These are phyloP conservation scores for Rhodomyrtus tomentosa DNA, from an alignment of 345 rosid species.

Conservation along the genomic window DNA sequence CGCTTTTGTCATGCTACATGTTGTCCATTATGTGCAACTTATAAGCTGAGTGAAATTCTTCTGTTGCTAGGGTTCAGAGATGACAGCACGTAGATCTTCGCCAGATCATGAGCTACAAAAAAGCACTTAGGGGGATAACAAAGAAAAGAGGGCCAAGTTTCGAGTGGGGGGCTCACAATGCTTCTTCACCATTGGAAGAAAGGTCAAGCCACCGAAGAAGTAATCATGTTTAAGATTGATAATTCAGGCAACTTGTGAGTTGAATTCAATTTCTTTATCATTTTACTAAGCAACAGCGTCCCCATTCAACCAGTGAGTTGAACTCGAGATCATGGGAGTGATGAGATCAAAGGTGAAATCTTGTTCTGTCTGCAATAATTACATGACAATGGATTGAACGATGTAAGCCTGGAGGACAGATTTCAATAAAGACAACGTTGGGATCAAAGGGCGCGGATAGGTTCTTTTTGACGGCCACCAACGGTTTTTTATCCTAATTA, in stretches of 20 bases:
- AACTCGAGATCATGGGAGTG: background rate
- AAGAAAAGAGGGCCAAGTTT: background rate
- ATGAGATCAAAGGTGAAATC: background rate
- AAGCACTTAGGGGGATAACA: background rate
- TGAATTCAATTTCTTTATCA: background rate
- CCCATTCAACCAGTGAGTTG: background rate
- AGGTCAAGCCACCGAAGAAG: background rate
- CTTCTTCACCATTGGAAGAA: background rate
- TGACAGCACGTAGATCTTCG: background rate
- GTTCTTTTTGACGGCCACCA: background rate
- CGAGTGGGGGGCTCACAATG: background rate
- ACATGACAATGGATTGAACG: background rate
- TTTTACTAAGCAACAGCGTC: background rate
- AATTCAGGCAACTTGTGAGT: background rate
- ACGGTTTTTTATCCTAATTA: background rate
- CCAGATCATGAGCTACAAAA: background rate
- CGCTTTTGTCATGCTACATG: background rate
- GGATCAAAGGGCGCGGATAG: background rate
- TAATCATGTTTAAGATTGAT: conserved; percentile 5
- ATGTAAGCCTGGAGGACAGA: background rate
- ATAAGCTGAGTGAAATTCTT: background rate
- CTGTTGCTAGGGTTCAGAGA: background rate
- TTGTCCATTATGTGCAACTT: background rate
- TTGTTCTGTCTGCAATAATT: background rate
- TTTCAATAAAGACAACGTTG: background rate